These are phyloP conservation scores for Citeromyces hawaiiensis DNA, from an alignment of 1,139 yeast genomes.

Conservation along the genomic window DNA sequence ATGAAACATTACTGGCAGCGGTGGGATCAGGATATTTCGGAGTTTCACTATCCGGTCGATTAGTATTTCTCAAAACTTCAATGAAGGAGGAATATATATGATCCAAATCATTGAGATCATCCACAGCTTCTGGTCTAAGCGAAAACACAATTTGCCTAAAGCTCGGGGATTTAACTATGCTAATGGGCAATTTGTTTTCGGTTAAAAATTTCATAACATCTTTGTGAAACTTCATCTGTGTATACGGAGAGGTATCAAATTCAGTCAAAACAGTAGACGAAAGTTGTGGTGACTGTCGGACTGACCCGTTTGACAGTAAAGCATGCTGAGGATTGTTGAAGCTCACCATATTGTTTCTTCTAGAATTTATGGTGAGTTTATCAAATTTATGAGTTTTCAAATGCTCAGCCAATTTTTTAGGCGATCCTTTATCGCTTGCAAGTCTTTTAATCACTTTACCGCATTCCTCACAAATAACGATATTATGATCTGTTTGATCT, in stretches of 20 bases:
- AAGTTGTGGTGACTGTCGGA: constrained; percentile 2
- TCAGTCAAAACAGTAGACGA: constrained; percentile 5
- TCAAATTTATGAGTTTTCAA: constrained; percentile 38
- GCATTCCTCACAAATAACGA: constrained; percentile 43
- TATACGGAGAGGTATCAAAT: constrained; percentile 20
- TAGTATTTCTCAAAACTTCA: constrained; percentile 24
- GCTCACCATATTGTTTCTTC: constrained; percentile 7
- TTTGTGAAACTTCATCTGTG: constrained; percentile 33
- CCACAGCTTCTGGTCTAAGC: constrained; percentile 31
- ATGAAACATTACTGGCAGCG: no score
- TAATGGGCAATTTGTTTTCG: constrained; percentile 36
- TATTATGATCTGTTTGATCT: constrained; percentile 30
- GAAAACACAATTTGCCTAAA: constrained; percentile 40
- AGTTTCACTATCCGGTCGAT: constrained; percentile 2
- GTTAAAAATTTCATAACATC: constrained; percentile 35
- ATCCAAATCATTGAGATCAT: constrained; percentile 33
- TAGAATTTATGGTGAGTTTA: constrained; percentile 15
- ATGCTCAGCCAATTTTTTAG: constrained; percentile 45
- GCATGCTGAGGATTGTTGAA: neutral
- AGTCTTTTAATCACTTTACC: constrained; percentile 33
- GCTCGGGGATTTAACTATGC: constrained; percentile 32
- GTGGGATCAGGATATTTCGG: neutral
- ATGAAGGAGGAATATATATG: constrained; percentile 29
- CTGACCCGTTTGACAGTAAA: neutral
- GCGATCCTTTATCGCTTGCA: constrained; percentile 43